These are phyloP conservation scores for Glycyrrhiza uralensis DNA, from an alignment of 306 rosid species.

Conservation along the genomic window DNA sequence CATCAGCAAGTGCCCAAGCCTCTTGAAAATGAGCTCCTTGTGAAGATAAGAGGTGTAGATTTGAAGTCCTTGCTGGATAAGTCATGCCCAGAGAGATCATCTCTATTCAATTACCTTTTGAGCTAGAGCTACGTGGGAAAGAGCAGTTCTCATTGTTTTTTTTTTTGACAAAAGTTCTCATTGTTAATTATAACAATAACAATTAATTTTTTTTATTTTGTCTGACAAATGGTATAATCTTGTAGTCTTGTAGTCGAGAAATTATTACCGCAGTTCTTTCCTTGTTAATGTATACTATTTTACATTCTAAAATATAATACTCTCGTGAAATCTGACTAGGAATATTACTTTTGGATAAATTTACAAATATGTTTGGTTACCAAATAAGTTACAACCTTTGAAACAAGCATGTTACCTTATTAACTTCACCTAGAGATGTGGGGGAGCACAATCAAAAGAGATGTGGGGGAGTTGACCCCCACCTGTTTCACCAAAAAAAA, in stretches of 20 bases:
- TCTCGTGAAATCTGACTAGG: too few species aligned
- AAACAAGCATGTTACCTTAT: too few species aligned
- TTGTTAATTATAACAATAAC: background rate
- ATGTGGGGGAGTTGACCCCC: too few species aligned
- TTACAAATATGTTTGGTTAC: too few species aligned
- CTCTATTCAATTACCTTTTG: conserved; percentile 48
- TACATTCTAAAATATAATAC: background rate
- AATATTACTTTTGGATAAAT: too few species aligned
- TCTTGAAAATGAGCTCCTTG: conserved; percentile 29
- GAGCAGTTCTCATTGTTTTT: background rate
- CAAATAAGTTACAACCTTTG: too few species aligned
- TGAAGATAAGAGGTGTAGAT: conserved; percentile 49
- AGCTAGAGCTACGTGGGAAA: conserved; percentile 27
- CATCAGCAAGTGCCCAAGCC: conserved; percentile 60
- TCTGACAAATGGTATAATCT: background rate
- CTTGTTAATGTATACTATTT: background rate
- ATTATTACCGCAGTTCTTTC: background rate
- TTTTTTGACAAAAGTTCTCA: too few species aligned
- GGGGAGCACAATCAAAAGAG: too few species aligned
- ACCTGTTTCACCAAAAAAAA: too few species aligned
- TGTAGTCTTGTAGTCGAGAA: background rate
- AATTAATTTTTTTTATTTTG: background rate
- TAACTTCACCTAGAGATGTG: too few species aligned
- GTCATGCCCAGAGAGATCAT: conserved; percentile 58
- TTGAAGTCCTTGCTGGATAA: conserved; percentile 48